phyloP scores from a whole-genome alignment of 768 basidiomycete genomes.

The Suillus spraguei region DNA sequence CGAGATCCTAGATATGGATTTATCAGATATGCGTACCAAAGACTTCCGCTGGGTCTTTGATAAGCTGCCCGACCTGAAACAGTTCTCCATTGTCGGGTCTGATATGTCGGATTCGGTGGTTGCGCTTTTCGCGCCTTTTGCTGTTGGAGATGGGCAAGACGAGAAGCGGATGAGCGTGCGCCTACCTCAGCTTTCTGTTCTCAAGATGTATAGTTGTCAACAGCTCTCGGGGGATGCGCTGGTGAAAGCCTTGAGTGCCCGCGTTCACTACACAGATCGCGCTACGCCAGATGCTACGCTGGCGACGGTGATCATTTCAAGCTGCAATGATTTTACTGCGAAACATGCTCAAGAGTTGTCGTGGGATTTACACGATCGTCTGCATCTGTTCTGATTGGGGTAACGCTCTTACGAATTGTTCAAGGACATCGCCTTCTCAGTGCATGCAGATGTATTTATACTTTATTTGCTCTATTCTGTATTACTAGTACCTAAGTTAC shows the following conservation, averaged over 20 bases:
- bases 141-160: neutral
- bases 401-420: constrained; percentile 11
- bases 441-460: constrained; percentile 2
- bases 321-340: constrained; percentile 24
- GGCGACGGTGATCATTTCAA: constrained; percentile 26
- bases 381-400: constrained; percentile 21
- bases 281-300: constrained; percentile 32
- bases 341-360: constrained; percentile 26
- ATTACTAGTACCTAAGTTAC: neutral
- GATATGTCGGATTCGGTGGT: constrained; percentile 82
- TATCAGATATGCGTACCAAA: constrained; percentile 82
- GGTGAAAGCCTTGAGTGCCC: constrained; percentile 51
- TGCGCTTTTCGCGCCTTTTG: constrained; percentile 52
- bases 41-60: constrained; percentile 75
- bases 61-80: constrained; percentile 50
- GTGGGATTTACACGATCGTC: constrained; percentile 27
- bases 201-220: constrained; percentile 65
- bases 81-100: constrained; percentile 76
- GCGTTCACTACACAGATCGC: constrained; percentile 44
- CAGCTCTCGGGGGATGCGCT: constrained; percentile 60
- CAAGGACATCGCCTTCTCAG: neutral
- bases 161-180: constrained; percentile 39
- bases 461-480: constrained; percentile 3
- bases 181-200: constrained; percentile 53
- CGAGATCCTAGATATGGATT: constrained; percentile 73